phyloP scores from a whole-genome alignment of 73 alveolate genomes.

The Halteria grandinella region DNA sequence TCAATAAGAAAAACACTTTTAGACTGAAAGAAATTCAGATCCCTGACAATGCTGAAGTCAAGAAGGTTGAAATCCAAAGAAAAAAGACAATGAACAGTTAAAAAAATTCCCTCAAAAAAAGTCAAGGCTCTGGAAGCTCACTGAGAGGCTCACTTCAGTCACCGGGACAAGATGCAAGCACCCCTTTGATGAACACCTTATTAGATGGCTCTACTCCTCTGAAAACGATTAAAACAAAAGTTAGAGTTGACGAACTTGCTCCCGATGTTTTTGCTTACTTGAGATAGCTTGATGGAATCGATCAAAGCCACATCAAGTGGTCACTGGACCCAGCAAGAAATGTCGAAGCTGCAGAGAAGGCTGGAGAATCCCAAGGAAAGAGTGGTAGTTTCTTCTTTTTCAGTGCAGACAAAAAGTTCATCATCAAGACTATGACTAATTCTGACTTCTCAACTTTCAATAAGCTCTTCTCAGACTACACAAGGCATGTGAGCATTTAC shows the following conservation, averaged over 20 bases:
- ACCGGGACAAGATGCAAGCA: not conserved
- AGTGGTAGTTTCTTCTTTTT: conserved; percentile 96
- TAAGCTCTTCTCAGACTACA: conserved; percentile 73
- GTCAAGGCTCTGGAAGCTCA: no score
- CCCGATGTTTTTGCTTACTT: conserved; percentile 40
- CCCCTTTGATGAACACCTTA: not conserved
- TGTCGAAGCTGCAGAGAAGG: conserved; percentile 56
- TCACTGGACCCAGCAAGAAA: conserved; percentile 58
- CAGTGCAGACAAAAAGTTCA: conserved; percentile 88
- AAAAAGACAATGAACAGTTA: no score
- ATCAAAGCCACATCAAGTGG: not conserved
- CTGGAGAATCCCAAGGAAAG: conserved; percentile 86
- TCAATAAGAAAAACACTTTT: not conserved
- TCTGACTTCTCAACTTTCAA: conserved; percentile 79
- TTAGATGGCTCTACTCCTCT: not conserved
- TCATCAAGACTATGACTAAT: conserved; percentile 89
- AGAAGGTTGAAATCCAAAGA: no score
- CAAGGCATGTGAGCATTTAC: conserved; percentile 66
- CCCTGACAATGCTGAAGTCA: no score
- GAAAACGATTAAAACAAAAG: conserved; percentile 19
- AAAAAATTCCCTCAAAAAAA: no score
- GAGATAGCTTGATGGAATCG: conserved; percentile 41
- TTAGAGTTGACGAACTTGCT: conserved; percentile 54
- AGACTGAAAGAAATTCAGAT: no score
- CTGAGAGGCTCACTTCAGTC: not conserved